These are phyloP conservation scores for Boletus vermiculosoides DNA, from an alignment of 768 basidiomycete species.

Conservation along the genomic window DNA sequence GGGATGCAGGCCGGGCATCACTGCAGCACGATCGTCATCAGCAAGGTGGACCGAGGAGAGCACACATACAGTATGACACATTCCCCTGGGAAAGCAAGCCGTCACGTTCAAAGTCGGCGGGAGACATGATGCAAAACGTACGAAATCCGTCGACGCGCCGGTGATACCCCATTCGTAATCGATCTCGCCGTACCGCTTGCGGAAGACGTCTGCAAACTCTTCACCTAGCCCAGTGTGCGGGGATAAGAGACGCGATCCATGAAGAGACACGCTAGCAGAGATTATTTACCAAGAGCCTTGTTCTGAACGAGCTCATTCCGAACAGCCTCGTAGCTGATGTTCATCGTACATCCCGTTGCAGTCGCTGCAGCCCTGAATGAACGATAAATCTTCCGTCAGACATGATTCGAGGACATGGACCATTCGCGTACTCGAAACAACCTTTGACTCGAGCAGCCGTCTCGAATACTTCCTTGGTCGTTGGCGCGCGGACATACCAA, in stretches of 20 bases:
- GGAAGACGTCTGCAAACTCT: conserved; percentile 59
- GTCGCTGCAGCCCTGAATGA: conserved; percentile 59
- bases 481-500: conserved; percentile 74
- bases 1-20: conserved; percentile 67
- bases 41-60: background rate
- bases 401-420: background rate
- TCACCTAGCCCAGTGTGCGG: conserved; percentile 40
- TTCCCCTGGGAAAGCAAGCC: conserved; percentile 36
- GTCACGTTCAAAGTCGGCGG: background rate
- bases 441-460: conserved; percentile 59
- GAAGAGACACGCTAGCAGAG: background rate
- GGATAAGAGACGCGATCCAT: background rate
- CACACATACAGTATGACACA: conserved; percentile 59
- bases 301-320: conserved; percentile 67
- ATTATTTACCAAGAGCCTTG: conserved; percentile 48
- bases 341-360: conserved; percentile 62
- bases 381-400: background rate
- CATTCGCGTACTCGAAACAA: conserved; percentile 62
- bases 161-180: conserved; percentile 64
- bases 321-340: conserved; percentile 37
- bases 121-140: conserved; percentile 36
- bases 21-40: conserved; percentile 23
- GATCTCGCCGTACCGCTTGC: conserved; percentile 57
- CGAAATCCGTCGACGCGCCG: conserved; percentile 82
- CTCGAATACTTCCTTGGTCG: conserved; percentile 54